Evolutionary conservation across 2,329 filamentous ascomycete species (phyloP).

Genomic region (Diaporthe citrichinensis): DNA sequence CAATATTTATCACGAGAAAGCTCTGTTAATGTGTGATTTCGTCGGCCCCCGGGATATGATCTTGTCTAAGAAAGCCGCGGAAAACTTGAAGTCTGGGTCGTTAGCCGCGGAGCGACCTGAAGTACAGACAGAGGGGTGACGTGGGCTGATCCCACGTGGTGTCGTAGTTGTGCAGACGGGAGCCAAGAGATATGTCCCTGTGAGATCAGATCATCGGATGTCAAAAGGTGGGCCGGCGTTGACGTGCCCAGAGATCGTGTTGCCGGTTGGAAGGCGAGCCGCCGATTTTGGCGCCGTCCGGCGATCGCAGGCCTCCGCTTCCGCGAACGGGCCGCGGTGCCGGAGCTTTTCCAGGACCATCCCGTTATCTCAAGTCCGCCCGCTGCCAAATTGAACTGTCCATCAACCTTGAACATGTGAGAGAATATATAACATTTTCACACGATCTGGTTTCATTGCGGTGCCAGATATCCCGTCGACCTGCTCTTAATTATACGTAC

Average conservation of each 20-base stretch:
- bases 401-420: neutral
- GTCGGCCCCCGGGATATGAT: neutral
- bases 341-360: constrained; percentile 1
- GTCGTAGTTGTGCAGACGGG: neutral
- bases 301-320: neutral
- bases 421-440: neutral
- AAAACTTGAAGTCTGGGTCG: neutral
- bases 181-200: neutral
- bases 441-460: neutral
- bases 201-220: neutral
- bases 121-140: neutral
- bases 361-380: neutral
- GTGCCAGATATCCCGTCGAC: too few species aligned
- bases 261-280: constrained; percentile 1
- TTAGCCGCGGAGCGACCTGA: neutral
- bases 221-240: constrained; percentile 8
- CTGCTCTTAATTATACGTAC: constrained; percentile 15
- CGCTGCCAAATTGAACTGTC: neutral
- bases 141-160: neutral
- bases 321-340: constrained; percentile 28
- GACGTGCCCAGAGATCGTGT: neutral
- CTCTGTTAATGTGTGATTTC: neutral
- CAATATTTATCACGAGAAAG: neutral
- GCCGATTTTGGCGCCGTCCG: constrained; percentile 33
- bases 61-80: neutral